A percentile compares a stretch with the other conserved stretches of the same genome.
phyloP scores from a whole-genome alignment of 129 eudicot species.

The Lactuca sativa region DNA sequence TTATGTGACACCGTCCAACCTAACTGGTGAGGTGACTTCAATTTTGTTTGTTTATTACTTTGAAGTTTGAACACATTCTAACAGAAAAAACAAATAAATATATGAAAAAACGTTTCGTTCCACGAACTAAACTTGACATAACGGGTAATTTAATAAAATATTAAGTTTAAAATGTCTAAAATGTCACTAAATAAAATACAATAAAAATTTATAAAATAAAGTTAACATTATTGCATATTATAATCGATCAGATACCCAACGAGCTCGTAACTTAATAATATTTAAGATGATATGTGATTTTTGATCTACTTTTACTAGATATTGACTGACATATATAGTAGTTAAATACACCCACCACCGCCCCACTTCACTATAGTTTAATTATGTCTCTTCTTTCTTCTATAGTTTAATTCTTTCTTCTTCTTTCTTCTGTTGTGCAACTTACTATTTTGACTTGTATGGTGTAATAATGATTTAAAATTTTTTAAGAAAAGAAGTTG shows the following conservation, averaged over 20 bases:
- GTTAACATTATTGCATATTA: neutral
- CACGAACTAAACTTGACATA: neutral
- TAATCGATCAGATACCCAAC: neutral
- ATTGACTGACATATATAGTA: conserved; percentile 5
- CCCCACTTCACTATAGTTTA: neutral
- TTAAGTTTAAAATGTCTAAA: no score
- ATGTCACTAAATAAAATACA: neutral
- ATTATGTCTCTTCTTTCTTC: no score
- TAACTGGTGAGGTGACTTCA: neutral
- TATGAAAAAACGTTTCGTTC: neutral
- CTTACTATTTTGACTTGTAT: no score
- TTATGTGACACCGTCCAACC: no score
- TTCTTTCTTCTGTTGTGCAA: no score
- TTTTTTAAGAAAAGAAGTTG: no score
- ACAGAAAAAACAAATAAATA: no score
- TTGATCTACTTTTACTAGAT: conserved; percentile 8
- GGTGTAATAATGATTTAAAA: no score
- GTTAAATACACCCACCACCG: conserved; percentile 22
- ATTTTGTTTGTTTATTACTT: no score
- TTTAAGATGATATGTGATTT: neutral
- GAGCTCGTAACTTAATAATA: neutral
- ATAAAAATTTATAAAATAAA: no score
- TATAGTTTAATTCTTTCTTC: no score
- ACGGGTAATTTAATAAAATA: neutral
- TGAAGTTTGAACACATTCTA: neutral